phyloP scores from a whole-genome alignment of 2,329 filamentous ascomycete genomes.

The Pyricularia pennisetigena region DNA sequence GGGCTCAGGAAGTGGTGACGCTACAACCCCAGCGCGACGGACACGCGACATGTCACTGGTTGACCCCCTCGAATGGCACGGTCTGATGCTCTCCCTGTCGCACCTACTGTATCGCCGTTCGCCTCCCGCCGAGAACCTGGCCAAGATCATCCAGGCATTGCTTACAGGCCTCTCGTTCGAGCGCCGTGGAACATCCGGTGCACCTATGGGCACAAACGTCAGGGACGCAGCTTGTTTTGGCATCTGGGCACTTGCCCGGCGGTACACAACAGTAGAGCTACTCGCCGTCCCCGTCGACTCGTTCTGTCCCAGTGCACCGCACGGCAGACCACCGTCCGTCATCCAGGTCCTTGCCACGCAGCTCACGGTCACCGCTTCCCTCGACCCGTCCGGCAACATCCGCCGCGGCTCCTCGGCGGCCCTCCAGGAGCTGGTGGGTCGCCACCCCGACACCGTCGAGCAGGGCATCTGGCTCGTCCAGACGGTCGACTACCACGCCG shows the following conservation, averaged over 20 bases:
- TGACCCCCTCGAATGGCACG: constrained; percentile 83
- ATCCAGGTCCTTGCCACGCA: constrained; percentile 74
- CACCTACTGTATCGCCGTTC: constrained; percentile 81
- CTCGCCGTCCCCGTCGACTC: constrained; percentile 32
- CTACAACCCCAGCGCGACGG: constrained; percentile 19
- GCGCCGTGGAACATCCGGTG: constrained; percentile 76
- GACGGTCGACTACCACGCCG: constrained; percentile 83
- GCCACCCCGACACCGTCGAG: constrained; percentile 76
- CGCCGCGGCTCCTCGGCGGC: constrained; percentile 86
- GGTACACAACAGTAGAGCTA: constrained; percentile 75
- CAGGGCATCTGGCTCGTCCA: constrained; percentile 83
- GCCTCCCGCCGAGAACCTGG: constrained; percentile 59
- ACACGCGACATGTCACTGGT: constrained; percentile 61
- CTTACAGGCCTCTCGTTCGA: constrained; percentile 79
- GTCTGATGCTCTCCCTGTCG: constrained; percentile 75
- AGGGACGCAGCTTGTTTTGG: constrained; percentile 94
- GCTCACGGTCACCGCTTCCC: constrained; percentile 68
- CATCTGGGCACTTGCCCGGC: constrained; percentile 82
- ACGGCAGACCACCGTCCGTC: constrained; percentile 29
- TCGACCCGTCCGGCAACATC: constrained; percentile 91
- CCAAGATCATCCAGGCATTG: constrained; percentile 66
- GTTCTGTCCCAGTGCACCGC: constrained; percentile 23
- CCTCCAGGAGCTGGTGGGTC: constrained; percentile 84
- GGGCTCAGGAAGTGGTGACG: background rate
- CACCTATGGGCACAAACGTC: constrained; percentile 78